phyloP scores from a whole-genome alignment of 768 basidiomycete genomes.

The Collybiopsis confluens region DNA sequence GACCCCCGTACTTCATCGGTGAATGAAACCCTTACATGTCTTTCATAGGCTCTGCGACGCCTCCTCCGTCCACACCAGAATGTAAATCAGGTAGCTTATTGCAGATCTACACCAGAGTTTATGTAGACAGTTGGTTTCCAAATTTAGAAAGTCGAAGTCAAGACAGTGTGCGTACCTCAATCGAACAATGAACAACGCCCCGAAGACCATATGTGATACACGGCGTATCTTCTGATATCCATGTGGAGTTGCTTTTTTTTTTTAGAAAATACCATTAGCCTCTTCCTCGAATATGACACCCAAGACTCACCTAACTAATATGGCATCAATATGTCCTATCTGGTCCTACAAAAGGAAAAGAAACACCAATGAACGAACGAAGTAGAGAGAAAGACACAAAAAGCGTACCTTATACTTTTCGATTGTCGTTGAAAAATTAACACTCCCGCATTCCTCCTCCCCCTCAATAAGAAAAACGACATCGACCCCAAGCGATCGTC shows the following conservation, averaged over 20 bases:
- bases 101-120: slow-evolving; percentile 61
- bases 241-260: slow-evolving; percentile 95
- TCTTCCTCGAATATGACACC: background rate
- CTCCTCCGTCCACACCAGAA: slow-evolving; percentile 93
- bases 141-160: no score
- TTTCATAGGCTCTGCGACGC: slow-evolving; percentile 81
- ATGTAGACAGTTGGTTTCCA: no score
- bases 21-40: slow-evolving; percentile 62
- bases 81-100: slow-evolving; percentile 79
- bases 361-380: background rate
- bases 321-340: slow-evolving; percentile 86
- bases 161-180: slow-evolving; percentile 62
- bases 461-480: slow-evolving; percentile 92
- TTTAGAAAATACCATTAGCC: background rate
- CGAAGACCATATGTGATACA: slow-evolving; percentile 95
- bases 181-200: slow-evolving; percentile 85
- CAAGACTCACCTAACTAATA: slow-evolving; percentile 68
- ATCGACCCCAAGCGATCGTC: slow-evolving; percentile 76
- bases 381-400: background rate
- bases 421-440: slow-evolving; percentile 80
- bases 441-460: slow-evolving; percentile 93
- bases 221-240: slow-evolving; percentile 89
- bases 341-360: slow-evolving; percentile 43
- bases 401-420: slow-evolving; percentile 60
- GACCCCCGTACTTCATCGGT: background rate